Percentiles rank a stretch among this genome's conserved stretches.
phyloP scores from a whole-genome alignment of 176 grass and related monocot genomes.

The Pontederia crassipes region DNA sequence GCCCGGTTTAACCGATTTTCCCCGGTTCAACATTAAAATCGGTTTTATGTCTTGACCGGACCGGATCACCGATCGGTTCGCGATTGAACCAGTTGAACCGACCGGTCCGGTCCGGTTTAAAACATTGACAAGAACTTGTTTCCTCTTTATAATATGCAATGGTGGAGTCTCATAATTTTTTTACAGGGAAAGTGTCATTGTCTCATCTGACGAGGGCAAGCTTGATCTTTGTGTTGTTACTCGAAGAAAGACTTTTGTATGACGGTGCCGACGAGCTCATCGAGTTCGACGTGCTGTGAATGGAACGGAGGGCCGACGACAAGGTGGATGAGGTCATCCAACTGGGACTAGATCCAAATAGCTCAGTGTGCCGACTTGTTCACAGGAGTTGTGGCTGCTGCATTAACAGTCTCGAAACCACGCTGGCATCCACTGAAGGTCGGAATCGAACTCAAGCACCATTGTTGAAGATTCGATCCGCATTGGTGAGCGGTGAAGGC shows the following conservation, averaged over 20 bases:
- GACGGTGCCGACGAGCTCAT: background rate
- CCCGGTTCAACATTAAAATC: too few relatives aligned
- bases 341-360: background rate
- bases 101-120: too few relatives aligned
- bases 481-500: slow-evolving; percentile 18
- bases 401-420: background rate
- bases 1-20: too few relatives aligned
- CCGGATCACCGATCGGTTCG: too few relatives aligned
- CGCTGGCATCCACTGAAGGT: slow-evolving; percentile 33
- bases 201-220: background rate
- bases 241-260: too few relatives aligned
- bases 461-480: slow-evolving; percentile 40
- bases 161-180: too few relatives aligned
- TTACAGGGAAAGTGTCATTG: too few relatives aligned
- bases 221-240: background rate
- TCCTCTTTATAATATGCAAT: too few relatives aligned
- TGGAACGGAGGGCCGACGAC: slow-evolving; percentile 52
- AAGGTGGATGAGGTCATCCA: slow-evolving; percentile 22
- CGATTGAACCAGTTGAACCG: too few relatives aligned
- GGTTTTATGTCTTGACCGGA: too few relatives aligned
- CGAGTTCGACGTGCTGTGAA: slow-evolving; percentile 55
- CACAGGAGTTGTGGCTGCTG: background rate
- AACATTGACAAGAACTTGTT: too few relatives aligned
- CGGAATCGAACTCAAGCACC: too few relatives aligned
- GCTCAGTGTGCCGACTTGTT: background rate